Percentiles rank a stretch among this genome's conserved stretches.
Evolutionary conservation across 2,329 filamentous ascomycete species (phyloP).

Genomic region (Venturia aucupariae): DNA sequence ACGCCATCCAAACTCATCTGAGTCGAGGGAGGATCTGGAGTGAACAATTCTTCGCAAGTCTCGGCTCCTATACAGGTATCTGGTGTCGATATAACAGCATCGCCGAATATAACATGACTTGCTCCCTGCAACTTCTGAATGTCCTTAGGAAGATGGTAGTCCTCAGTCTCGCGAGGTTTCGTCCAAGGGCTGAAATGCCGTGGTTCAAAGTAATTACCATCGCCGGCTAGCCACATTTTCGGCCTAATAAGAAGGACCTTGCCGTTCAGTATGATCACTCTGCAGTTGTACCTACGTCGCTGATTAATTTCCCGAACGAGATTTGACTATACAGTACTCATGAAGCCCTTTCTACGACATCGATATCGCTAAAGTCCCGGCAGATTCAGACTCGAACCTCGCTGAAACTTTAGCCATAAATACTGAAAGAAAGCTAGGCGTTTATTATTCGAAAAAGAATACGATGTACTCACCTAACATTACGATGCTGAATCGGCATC

Average conservation of each 20-base stretch:
- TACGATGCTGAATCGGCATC: conserved; percentile 16
- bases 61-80: conserved; percentile 52
- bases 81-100: conserved; percentile 50
- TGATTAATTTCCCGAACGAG: conserved; percentile 25
- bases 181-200: conserved; percentile 58
- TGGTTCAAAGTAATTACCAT: conserved; percentile 46
- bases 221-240: conserved; percentile 50
- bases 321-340: not conserved
- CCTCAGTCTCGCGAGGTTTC: conserved; percentile 48
- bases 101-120: conserved; percentile 55
- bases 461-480: conserved; percentile 1
- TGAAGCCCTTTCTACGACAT: not conserved
- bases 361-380: not conserved
- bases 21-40: conserved; percentile 47
- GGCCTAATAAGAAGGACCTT: conserved; percentile 50
- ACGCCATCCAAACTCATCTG: conserved; percentile 58
- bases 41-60: conserved; percentile 62
- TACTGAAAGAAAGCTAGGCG: not conserved
- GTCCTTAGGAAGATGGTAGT: conserved; percentile 56
- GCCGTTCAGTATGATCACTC: conserved; percentile 55
- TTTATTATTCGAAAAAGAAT: not conserved
- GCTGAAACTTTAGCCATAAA: not conserved
- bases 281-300: conserved; percentile 45
- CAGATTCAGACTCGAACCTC: not conserved
- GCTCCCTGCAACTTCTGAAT: conserved; percentile 45